Evolutionary conservation across 352 stramenopile genomes (phyloP).

Genomic region (Globisporangium rhizosaccharum): DNA sequence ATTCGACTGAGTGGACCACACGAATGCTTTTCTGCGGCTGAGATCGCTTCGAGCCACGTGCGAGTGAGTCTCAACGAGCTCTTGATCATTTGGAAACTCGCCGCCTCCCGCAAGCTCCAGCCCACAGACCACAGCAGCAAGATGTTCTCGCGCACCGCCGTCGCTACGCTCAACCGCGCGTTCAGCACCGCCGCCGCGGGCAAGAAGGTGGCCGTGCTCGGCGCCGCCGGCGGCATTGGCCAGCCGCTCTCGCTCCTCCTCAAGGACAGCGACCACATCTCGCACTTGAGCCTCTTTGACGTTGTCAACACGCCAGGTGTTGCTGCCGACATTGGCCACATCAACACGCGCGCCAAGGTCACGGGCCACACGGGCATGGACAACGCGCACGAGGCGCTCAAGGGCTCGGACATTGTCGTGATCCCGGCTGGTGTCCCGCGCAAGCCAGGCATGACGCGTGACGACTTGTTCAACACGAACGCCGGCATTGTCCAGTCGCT

Average conservation of each 20-base stretch:
- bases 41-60: not conserved
- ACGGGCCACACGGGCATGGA: conserved; percentile 75
- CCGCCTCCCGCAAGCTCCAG: not conserved
- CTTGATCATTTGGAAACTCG: conserved; percentile 15
- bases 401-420: conserved; percentile 95
- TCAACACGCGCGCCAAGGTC: conserved; percentile 84
- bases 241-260: conserved; percentile 98
- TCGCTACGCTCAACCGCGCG: conserved; percentile 25
- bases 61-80: not conserved
- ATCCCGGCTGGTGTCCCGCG: conserved; percentile 99
- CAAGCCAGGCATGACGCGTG: conserved; percentile 96
- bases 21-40: not conserved
- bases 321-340: conserved; percentile 94
- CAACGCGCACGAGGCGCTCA: conserved; percentile 56
- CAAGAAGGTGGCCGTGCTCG: conserved; percentile 84
- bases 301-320: conserved; percentile 97
- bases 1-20: not conserved
- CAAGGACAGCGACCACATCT: conserved; percentile 95
- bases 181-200: conserved; percentile 56
- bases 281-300: conserved; percentile 97
- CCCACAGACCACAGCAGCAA: not conserved
- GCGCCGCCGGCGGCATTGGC: conserved; percentile 96
- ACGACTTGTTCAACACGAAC: conserved; percentile 96
- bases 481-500: conserved; percentile 96
- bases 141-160: conserved; percentile 16